phyloP scores from a whole-genome alignment of 768 basidiomycete species.

The Pleurotus sapidus region DNA sequence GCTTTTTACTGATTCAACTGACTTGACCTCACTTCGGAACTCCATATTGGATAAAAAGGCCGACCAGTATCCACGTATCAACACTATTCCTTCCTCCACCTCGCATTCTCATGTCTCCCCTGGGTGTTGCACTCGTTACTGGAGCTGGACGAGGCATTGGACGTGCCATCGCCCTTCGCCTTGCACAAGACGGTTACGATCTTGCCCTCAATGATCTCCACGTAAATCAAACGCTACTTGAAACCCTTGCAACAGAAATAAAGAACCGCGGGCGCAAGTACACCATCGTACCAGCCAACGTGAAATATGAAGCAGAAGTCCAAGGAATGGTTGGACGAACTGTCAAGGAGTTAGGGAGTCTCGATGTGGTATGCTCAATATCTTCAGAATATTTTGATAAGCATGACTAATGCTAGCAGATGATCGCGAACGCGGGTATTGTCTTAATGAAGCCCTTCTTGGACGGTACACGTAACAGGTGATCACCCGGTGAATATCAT shows the following conservation, averaged over 20 bases:
- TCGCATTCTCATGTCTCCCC: no score
- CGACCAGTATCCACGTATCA: no score
- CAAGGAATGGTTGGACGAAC: slow-evolving; percentile 32
- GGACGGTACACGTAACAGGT: slow-evolving; percentile 14
- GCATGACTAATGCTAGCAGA: slow-evolving; percentile 16
- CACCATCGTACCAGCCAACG: slow-evolving; percentile 29
- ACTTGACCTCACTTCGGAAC: no score
- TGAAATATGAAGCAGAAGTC: slow-evolving; percentile 39
- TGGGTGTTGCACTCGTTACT: slow-evolving; percentile 28
- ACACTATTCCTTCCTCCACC: no score
- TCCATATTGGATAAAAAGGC: no score
- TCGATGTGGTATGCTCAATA: slow-evolving; percentile 41
- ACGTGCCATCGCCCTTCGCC: slow-evolving; percentile 40
- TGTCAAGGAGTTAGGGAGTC: slow-evolving; percentile 32
- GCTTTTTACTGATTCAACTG: no score
- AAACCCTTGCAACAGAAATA: slow-evolving; percentile 24
- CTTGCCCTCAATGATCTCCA: slow-evolving; percentile 44
- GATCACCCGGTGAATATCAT: not conserved
- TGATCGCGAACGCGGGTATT: slow-evolving; percentile 47
- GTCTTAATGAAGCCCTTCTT: slow-evolving; percentile 11
- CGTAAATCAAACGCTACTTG: slow-evolving; percentile 22
- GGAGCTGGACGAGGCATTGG: slow-evolving; percentile 46
- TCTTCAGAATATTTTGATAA: not conserved
- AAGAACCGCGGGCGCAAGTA: slow-evolving; percentile 20
- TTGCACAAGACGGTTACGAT: slow-evolving; percentile 45